Percentiles rank a stretch among this genome's conserved stretches.
phyloP scores from a whole-genome alignment of 75 land plant genomes.

The Pinus taeda region DNA sequence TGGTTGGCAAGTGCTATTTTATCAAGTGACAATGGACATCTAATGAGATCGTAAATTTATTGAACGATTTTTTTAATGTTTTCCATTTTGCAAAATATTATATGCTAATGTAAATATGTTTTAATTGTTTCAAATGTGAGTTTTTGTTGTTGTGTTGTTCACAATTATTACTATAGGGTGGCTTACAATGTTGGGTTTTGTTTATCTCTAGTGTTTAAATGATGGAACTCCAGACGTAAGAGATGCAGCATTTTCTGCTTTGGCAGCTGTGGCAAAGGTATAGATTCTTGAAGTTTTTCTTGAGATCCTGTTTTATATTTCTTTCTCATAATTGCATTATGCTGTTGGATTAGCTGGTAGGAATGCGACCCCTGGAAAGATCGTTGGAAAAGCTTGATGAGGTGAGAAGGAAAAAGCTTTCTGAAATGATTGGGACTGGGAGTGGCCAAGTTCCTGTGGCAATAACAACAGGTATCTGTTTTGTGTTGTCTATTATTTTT shows the following conservation, averaged over 20 bases:
- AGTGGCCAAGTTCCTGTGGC: conserved; percentile 21
- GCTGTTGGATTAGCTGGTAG: conserved; percentile 58
- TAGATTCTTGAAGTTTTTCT: background rate
- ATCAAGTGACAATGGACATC: too few relatives aligned
- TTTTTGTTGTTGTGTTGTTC: background rate
- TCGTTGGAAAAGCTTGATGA: conserved; percentile 98
- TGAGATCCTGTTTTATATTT: background rate
- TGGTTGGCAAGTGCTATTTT: too few relatives aligned
- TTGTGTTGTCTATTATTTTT: too few relatives aligned
- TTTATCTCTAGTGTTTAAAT: conserved; percentile 67
- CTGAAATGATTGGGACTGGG: conserved; percentile 83
- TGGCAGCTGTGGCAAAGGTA: conserved; percentile 98
- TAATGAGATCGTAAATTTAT: too few relatives aligned
- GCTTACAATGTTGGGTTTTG: background rate
- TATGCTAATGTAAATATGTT: background rate
- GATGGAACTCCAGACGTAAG: conserved; percentile 99
- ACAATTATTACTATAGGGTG: background rate
- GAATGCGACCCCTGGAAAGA: conserved; percentile 95
- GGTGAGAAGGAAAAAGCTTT: conserved; percentile 86
- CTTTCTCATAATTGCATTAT: background rate
- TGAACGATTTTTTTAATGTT: too few relatives aligned
- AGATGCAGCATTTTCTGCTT: conserved; percentile 92
- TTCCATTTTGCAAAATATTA: too few relatives aligned
- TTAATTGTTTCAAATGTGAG: background rate
- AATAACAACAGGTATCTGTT: conserved; percentile 27